Percentiles rank a stretch among this genome's conserved stretches.
phyloP scores from a whole-genome alignment of 2,329 filamentous ascomycete genomes.

The Nothophoma quercina region DNA sequence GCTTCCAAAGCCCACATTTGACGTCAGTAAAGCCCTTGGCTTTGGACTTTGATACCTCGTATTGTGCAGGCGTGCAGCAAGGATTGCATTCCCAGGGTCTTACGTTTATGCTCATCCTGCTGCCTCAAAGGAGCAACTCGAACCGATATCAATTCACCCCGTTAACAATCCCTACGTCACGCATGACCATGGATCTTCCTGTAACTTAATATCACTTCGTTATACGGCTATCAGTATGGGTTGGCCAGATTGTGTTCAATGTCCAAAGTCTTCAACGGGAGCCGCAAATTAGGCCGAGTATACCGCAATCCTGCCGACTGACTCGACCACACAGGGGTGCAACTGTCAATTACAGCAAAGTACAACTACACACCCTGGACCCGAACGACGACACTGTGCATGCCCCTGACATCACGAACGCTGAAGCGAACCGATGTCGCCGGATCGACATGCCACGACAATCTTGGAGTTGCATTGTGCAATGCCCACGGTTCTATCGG shows the following conservation, averaged over 20 bases:
- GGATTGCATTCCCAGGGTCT: too few species aligned
- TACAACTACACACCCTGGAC: not conserved
- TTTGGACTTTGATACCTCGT: too few species aligned
- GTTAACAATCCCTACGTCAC: not conserved
- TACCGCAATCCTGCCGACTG: conserved; percentile 8
- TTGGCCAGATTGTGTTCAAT: not conserved
- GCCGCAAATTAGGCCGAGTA: conserved; percentile 11
- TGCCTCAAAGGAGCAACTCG: not conserved
- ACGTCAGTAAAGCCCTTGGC: too few species aligned
- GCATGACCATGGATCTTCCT: not conserved
- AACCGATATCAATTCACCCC: not conserved
- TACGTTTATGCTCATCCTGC: not conserved
- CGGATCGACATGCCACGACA: conserved; percentile 1
- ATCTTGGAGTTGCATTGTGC: not conserved
- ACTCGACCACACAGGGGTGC: conserved; percentile 8
- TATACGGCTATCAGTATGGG: not conserved
- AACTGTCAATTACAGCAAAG: not conserved
- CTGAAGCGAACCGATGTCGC: not conserved
- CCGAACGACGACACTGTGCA: conserved; percentile 12
- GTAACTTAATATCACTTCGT: not conserved
- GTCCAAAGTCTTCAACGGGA: not conserved
- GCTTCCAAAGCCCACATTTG: too few species aligned
- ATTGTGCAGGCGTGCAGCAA: too few species aligned
- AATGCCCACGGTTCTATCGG: not conserved
- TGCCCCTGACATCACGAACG: conserved; percentile 10